A percentile compares a stretch with the other conserved stretches of the same genome.
These are phyloP conservation scores for Botrytis paeoniae DNA, from an alignment of 2,329 filamentous ascomycete species.

Conservation along the genomic window DNA sequence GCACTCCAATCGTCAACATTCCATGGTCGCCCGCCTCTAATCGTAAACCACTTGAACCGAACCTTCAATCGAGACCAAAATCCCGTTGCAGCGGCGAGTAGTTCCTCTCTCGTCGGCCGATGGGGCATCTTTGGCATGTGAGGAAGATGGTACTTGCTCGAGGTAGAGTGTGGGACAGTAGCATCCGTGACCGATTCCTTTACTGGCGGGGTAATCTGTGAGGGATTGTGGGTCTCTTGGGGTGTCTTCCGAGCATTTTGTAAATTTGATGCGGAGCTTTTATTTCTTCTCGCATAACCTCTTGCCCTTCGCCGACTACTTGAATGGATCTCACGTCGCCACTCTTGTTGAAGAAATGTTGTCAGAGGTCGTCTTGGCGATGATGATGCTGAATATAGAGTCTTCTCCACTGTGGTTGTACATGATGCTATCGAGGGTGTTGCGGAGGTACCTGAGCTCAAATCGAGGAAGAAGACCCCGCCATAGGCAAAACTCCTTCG, in stretches of 20 bases:
- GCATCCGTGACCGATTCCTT: slow-evolving; percentile 21
- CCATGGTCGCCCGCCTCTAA: slow-evolving; percentile 88
- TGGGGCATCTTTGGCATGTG: slow-evolving; percentile 70
- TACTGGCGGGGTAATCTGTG: slow-evolving; percentile 23
- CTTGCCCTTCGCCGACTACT: slow-evolving; percentile 31
- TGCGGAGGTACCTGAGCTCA: slow-evolving; percentile 39
- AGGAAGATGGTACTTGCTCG: slow-evolving; percentile 55
- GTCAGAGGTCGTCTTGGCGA: slow-evolving; percentile 21
- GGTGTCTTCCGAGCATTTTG: slow-evolving; percentile 26
- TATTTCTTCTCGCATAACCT: slow-evolving; percentile 32
- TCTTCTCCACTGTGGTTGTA: slow-evolving; percentile 29
- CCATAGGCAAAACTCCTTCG: slow-evolving; percentile 54
- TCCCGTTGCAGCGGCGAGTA: slow-evolving; percentile 84
- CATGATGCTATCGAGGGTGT: slow-evolving; percentile 36
- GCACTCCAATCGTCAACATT: slow-evolving; percentile 96
- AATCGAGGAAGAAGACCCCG: slow-evolving; percentile 51
- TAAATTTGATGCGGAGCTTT: slow-evolving; percentile 36
- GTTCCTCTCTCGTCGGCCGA: slow-evolving; percentile 87
- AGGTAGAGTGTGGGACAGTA: slow-evolving; percentile 28
- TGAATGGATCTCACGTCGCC: slow-evolving; percentile 36
- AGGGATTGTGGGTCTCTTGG: slow-evolving; percentile 26
- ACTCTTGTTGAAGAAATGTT: slow-evolving; percentile 28
- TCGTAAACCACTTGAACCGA: slow-evolving; percentile 97
- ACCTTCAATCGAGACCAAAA: slow-evolving; percentile 90
- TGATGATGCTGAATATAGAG: slow-evolving; percentile 26